Conservation (phyloP, 2,329 filamentous ascomycete genomes). For the Ophiostoma ips region DNA sequence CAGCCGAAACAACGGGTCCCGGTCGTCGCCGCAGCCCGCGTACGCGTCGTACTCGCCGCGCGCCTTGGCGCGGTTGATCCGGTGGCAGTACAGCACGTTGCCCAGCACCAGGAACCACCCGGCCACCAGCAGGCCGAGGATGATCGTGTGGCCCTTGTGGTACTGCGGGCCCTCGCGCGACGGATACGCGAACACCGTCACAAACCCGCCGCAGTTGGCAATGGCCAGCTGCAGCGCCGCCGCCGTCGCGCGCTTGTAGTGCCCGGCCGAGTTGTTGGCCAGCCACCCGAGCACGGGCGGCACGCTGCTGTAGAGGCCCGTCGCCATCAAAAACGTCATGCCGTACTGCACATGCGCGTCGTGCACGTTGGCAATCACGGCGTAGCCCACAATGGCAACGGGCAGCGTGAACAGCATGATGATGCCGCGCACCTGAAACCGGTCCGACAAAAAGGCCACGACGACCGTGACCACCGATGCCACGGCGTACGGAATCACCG, state of each 20-base stretch:
- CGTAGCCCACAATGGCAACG: conserved; percentile 52
- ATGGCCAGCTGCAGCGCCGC: conserved; percentile 51
- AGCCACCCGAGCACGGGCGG: conserved; percentile 51
- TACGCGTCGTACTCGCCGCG: conserved; percentile 45
- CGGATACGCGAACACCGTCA: conserved; percentile 36
- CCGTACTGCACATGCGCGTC: conserved; percentile 42
- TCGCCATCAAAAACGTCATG: conserved; percentile 55
- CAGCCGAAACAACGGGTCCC: conserved; percentile 48
- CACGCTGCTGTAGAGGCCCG: conserved; percentile 48
- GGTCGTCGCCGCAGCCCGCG: conserved; percentile 44
- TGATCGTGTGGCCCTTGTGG: conserved; percentile 45
- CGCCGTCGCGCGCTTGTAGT: conserved; percentile 57
- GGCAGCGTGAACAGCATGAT: conserved; percentile 51
- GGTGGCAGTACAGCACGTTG: conserved; percentile 49
- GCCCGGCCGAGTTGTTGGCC: conserved; percentile 52
- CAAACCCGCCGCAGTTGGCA: conserved; percentile 54
- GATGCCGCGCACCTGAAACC: conserved; percentile 42
- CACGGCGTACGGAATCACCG: conserved; percentile 49
- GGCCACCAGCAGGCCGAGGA: conserved; percentile 44
- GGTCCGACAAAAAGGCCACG: conserved; percentile 45
- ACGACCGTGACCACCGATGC: conserved; percentile 41
- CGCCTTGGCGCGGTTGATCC: conserved; percentile 49
- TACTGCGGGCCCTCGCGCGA: conserved; percentile 41
- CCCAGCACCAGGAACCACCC: conserved; percentile 49
- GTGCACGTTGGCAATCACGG: conserved; percentile 42